These are phyloP conservation scores for Solidago caesia DNA, from an alignment of 129 eudicot species.

Conservation along the genomic window DNA sequence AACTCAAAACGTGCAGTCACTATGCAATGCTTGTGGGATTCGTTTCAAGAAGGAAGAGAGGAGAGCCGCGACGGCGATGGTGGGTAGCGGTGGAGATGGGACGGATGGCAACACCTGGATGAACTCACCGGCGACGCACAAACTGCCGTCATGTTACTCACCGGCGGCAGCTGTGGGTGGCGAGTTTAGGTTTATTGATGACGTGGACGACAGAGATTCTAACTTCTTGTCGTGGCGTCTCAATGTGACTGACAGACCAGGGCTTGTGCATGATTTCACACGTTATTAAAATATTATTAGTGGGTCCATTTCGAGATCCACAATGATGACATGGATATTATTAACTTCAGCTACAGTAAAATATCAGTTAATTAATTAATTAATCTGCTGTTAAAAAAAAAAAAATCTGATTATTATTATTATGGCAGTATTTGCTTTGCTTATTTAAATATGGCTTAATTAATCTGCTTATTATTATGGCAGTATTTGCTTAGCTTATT, in stretches of 20 bases:
- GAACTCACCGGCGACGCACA: conserved; percentile 47
- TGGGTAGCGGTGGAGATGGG: conserved; percentile 34
- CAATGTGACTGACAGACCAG: conserved; percentile 73
- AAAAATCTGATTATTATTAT: not conserved
- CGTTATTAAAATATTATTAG: conserved; percentile 37
- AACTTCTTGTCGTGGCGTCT: conserved; percentile 80
- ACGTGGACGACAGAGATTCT: conserved; percentile 60
- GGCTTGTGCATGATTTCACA: conserved; percentile 81
- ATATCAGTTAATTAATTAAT: not conserved
- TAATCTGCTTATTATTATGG: not conserved
- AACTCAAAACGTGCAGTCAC: conserved; percentile 52
- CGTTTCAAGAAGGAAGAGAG: conserved; percentile 95
- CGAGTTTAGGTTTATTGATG: conserved; percentile 76
- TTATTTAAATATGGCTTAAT: not conserved
- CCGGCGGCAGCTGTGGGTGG: conserved; percentile 45
- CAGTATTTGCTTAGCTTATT: too few relatives aligned
- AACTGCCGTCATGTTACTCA: conserved; percentile 53
- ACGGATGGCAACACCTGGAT: conserved; percentile 35
- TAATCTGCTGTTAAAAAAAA: not conserved
- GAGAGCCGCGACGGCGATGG: conserved; percentile 55
- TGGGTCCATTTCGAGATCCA: conserved; percentile 31
- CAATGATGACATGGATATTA: conserved; percentile 32
- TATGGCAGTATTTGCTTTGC: too few relatives aligned
- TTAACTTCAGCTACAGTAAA: conserved; percentile 8
- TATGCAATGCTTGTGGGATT: conserved; percentile 97